These are phyloP conservation scores for Ganoderma lucidum DNA, from an alignment of 1,284 basidiomycete species.

Conservation along the genomic window DNA sequence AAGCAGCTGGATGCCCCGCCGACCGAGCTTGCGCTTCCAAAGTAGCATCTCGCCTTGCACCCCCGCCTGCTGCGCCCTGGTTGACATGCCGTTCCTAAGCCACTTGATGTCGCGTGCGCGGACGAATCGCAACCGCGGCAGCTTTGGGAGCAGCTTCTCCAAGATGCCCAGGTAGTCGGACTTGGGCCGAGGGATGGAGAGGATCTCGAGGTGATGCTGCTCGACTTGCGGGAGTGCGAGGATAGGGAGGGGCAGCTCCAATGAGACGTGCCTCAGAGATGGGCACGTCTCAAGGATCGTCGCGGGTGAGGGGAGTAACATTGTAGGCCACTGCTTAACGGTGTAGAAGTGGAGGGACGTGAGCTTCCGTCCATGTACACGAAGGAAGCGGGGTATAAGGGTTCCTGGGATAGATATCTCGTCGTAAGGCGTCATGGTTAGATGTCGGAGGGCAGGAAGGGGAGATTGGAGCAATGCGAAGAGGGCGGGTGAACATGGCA, in stretches of 20 bases:
- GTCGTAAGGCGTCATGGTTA: slow-evolving; percentile 80
- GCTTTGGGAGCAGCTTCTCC: slow-evolving; percentile 59
- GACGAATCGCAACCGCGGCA: slow-evolving; percentile 64
- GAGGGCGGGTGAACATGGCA: slow-evolving; percentile 72
- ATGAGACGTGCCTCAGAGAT: slow-evolving; percentile 67
- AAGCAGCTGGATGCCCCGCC: slow-evolving; percentile 64
- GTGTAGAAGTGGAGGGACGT: slow-evolving; percentile 73
- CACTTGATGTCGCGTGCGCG: slow-evolving; percentile 75
- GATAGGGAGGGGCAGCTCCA: slow-evolving; percentile 68
- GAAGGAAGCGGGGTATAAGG: slow-evolving; percentile 67
- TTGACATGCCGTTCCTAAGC: slow-evolving; percentile 70
- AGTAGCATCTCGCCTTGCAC: slow-evolving; percentile 80
- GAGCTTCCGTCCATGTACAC: slow-evolving; percentile 66
- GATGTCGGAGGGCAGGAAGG: slow-evolving; percentile 70
- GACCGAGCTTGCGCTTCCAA: slow-evolving; percentile 67
- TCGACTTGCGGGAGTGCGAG: slow-evolving; percentile 48
- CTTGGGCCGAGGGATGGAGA: slow-evolving; percentile 77
- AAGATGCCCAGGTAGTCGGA: slow-evolving; percentile 61
- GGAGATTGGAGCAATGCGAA: slow-evolving; percentile 64
- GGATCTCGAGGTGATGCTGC: slow-evolving; percentile 60
- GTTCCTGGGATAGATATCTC: slow-evolving; percentile 66
- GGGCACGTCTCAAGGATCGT: slow-evolving; percentile 64
- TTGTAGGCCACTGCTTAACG: slow-evolving; percentile 80
- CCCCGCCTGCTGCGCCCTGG: slow-evolving; percentile 70
- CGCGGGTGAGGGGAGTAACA: slow-evolving; percentile 64